phyloP scores from a whole-genome alignment of 495 filamentous ascomycete species.

The Aspergillus nidulans region DNA sequence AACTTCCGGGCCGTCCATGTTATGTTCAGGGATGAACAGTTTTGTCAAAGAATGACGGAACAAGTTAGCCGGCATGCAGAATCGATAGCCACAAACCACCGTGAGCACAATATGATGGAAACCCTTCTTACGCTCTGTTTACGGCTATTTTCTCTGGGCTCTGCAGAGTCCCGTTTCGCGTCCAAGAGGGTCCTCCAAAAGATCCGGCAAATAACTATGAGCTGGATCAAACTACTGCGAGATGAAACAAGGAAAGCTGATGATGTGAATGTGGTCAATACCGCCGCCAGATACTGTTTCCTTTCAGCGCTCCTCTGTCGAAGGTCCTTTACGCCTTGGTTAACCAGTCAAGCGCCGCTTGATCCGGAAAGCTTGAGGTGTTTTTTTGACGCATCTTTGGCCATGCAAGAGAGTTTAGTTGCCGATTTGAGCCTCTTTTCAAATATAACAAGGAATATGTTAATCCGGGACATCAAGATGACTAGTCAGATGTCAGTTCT shows the following conservation, averaged over 20 bases:
- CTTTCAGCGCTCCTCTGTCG: conserved; percentile 33
- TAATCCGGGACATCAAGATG: conserved; percentile 48
- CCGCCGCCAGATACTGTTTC: conserved; percentile 25
- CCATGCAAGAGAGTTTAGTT: conserved; percentile 33
- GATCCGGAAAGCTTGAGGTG: conserved; percentile 24
- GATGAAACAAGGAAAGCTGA: conserved; percentile 34
- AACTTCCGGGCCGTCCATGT: conserved; percentile 21
- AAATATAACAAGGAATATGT: conserved; percentile 21
- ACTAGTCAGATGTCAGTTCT: conserved; percentile 28
- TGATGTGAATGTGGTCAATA: conserved; percentile 33
- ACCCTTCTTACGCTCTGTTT: conserved; percentile 34
- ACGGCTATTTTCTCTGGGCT: conserved; percentile 31
- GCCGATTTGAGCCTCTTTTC: conserved; percentile 16
- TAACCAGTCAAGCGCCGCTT: conserved; percentile 6
- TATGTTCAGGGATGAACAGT: conserved; percentile 24
- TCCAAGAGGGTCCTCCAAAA: conserved; percentile 13
- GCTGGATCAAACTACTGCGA: conserved; percentile 45
- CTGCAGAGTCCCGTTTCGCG: background rate
- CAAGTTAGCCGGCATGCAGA: conserved; percentile 27
- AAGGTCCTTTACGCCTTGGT: conserved; percentile 29
- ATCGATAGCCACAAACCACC: conserved; percentile 46
- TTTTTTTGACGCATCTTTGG: conserved; percentile 33
- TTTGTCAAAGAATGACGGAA: conserved; percentile 21
- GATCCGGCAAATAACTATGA: conserved; percentile 22
- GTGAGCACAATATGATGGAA: conserved; percentile 37